A percentile compares a stretch with the other conserved stretches of the same genome.
Evolutionary conservation across 1,284 basidiomycete genomes (phyloP).

Genomic region (Austroboletus niveus): DNA sequence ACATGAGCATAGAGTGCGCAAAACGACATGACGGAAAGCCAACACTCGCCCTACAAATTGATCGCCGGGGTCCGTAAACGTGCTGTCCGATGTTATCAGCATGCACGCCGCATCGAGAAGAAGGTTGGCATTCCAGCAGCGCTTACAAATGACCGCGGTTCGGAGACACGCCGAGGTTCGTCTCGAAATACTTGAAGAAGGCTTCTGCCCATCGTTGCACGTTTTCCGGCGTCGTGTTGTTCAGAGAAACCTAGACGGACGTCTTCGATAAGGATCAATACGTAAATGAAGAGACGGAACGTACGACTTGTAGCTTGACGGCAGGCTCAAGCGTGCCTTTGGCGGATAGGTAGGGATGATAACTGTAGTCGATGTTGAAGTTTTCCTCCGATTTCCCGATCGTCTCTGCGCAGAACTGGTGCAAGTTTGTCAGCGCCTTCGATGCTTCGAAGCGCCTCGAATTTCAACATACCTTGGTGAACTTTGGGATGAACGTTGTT

Average conservation of each 20-base stretch:
- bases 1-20: not conserved
- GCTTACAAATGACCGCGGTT: conserved; percentile 51
- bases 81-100: not conserved
- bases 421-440: not conserved
- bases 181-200: conserved; percentile 37
- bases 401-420: conserved; percentile 39
- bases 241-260: conserved; percentile 46
- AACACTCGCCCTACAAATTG: conserved; percentile 7
- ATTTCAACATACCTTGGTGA: conserved; percentile 2
- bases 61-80: conserved; percentile 11
- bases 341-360: conserved; percentile 57
- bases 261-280: not conserved
- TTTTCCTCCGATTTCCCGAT: conserved; percentile 52
- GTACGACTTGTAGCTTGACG: conserved; percentile 51
- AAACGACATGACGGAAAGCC: not conserved
- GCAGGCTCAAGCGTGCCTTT: conserved; percentile 59
- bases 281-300: not conserved
- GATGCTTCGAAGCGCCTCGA: not conserved
- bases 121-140: too few species aligned
- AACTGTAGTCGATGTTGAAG: conserved; percentile 48
- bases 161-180: conserved; percentile 45
- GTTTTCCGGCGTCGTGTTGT: conserved; percentile 47
- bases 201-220: conserved; percentile 54
- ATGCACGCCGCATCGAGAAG: too few species aligned
- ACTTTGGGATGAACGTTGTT: conserved; percentile 3